These are phyloP conservation scores for Aphanomyces cochlioides DNA, from an alignment of 352 stramenopile species.

Conservation along the genomic window DNA sequence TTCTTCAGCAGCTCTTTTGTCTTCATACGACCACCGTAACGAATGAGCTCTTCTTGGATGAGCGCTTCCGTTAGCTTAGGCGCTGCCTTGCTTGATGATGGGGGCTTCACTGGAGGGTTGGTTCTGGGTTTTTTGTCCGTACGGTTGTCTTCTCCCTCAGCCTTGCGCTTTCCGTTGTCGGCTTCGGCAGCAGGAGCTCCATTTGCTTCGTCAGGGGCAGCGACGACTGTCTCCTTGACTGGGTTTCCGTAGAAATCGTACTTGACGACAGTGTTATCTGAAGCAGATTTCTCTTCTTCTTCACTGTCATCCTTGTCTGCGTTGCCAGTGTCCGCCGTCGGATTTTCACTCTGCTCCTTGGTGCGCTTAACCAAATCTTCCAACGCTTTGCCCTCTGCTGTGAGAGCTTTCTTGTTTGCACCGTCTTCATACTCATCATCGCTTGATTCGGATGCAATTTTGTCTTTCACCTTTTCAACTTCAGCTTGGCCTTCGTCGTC, in stretches of 20 bases:
- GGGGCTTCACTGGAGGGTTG: background rate
- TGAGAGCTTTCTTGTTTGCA: constrained; percentile 7
- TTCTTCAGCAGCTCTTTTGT: constrained; percentile 72
- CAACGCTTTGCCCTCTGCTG: constrained; percentile 14
- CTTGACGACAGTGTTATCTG: background rate
- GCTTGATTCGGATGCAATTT: constrained; percentile 17
- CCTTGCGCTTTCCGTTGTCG: background rate
- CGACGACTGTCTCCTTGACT: constrained; percentile 2
- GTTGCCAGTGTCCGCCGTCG: constrained; percentile 20
- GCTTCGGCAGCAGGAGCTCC: background rate
- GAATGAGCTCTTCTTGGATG: constrained; percentile 79
- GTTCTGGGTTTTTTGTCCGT: background rate
- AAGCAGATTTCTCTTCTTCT: constrained; percentile 7
- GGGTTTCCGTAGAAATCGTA: constrained; percentile 25
- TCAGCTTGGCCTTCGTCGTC: constrained; percentile 83
- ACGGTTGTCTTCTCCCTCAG: constrained; percentile 1
- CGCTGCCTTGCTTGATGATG: background rate
- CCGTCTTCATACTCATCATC: constrained; percentile 20
- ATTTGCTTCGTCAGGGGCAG: background rate
- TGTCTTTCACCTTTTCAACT: constrained; percentile 62
- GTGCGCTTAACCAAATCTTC: constrained; percentile 21
- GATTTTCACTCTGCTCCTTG: constrained; percentile 17
- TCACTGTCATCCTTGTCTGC: constrained; percentile 33
- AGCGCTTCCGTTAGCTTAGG: constrained; percentile 70
- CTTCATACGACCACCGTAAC: constrained; percentile 77